A percentile compares a stretch with the other conserved stretches of the same genome.
These are phyloP conservation scores for Candida palmyrensis DNA, from an alignment of 805 yeast genomes.

Conservation along the genomic window DNA sequence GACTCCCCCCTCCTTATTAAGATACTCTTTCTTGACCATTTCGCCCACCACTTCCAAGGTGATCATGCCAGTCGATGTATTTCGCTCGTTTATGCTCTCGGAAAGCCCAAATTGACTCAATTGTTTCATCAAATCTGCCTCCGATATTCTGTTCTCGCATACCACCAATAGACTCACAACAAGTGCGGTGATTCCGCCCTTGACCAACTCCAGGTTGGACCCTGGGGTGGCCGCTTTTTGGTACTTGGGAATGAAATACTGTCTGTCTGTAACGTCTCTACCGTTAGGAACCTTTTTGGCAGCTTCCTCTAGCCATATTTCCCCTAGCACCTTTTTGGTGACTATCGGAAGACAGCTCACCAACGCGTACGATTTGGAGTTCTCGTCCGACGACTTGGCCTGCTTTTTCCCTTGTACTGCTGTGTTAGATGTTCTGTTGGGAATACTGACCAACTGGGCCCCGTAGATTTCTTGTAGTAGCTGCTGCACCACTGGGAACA, in stretches of 20 bases:
- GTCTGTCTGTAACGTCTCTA: slow-evolving; percentile 8
- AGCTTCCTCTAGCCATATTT: slow-evolving; percentile 17
- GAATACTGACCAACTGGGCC: slow-evolving; percentile 16
- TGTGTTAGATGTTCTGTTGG: slow-evolving; percentile 4
- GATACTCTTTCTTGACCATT: slow-evolving; percentile 25
- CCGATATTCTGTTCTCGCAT: slow-evolving; percentile 26
- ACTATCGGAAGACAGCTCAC: slow-evolving; percentile 15
- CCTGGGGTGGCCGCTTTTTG: slow-evolving; percentile 13
- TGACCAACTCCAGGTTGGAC: slow-evolving; percentile 22
- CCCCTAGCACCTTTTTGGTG: slow-evolving; percentile 19
- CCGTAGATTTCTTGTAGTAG: slow-evolving; percentile 23
- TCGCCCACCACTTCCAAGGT: slow-evolving; percentile 19
- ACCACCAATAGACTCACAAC: slow-evolving; percentile 25
- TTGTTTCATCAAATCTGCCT: slow-evolving; percentile 16
- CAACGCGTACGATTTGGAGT: slow-evolving; percentile 15
- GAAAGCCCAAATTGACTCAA: slow-evolving; percentile 25
- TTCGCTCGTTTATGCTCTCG: slow-evolving; percentile 12
- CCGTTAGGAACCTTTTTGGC: slow-evolving; percentile 6
- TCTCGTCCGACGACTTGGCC: slow-evolving; percentile 3
- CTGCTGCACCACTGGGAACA: slow-evolving; percentile 12
- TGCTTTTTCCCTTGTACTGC: slow-evolving; percentile 3
- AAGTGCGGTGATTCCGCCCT: slow-evolving; percentile 25
- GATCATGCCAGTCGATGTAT: slow-evolving; percentile 17
- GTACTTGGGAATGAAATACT: slow-evolving; percentile 20
- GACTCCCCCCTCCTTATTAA: slow-evolving; percentile 12